Evolutionary conservation across 2,329 filamentous ascomycete species (phyloP).

Genomic region (Ascochyta clinopodiicola): DNA sequence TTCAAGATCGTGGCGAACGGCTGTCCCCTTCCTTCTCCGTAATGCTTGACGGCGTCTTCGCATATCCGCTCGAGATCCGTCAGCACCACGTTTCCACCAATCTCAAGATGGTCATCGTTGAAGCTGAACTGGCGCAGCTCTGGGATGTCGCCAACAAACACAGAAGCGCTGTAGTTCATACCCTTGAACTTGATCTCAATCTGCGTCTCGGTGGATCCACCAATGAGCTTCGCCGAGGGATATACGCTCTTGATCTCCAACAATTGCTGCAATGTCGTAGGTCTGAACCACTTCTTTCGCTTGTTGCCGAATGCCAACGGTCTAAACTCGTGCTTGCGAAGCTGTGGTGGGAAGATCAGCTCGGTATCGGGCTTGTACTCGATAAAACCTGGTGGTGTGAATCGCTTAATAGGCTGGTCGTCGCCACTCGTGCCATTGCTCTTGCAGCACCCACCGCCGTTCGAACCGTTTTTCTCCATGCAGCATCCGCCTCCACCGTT

Average conservation of each 20-base stretch:
- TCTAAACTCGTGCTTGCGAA: constrained; percentile 82
- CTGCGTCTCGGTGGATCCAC: constrained; percentile 94
- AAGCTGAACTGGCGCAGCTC: constrained; percentile 85
- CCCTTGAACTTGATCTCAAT: constrained; percentile 99
- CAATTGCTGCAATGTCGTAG: constrained; percentile 83
- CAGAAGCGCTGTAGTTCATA: constrained; percentile 85
- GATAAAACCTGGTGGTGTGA: constrained; percentile 89
- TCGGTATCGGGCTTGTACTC: constrained; percentile 93
- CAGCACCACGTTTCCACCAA: constrained; percentile 90
- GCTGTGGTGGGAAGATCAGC: constrained; percentile 87
- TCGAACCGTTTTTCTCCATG: constrained; percentile 61
- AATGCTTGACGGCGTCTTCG: constrained; percentile 77
- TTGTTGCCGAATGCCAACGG: constrained; percentile 93
- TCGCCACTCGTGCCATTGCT: constrained; percentile 47
- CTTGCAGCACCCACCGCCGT: constrained; percentile 52
- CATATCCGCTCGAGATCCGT: constrained; percentile 91
- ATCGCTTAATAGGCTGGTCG: constrained; percentile 61
- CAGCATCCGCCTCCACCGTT: constrained; percentile 75
- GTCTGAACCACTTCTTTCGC: constrained; percentile 90
- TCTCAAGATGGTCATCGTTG: constrained; percentile 80
- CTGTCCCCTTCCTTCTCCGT: constrained; percentile 74
- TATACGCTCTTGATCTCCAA: constrained; percentile 88
- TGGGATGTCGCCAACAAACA: constrained; percentile 91
- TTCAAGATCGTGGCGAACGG: constrained; percentile 91
- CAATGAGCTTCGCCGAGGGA: constrained; percentile 90